These are phyloP conservation scores for Apiospora malaysiana DNA, from an alignment of 2,329 filamentous ascomycete genomes.

Conservation along the genomic window DNA sequence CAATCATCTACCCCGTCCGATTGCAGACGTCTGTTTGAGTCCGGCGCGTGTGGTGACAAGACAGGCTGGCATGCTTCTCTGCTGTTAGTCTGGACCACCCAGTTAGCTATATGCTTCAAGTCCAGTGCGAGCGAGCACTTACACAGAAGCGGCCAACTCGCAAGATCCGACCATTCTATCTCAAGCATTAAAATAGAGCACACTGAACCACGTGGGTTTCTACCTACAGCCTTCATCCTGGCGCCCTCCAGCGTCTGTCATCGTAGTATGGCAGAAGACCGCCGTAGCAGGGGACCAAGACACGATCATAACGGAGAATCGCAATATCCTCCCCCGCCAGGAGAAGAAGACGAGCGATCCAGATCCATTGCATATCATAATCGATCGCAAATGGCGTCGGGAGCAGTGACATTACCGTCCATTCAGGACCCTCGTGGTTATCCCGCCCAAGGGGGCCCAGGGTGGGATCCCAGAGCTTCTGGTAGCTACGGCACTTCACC, in stretches of 20 bases:
- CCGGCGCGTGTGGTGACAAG: neutral
- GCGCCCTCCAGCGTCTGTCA: conserved; percentile 38
- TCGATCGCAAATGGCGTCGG: conserved; percentile 48
- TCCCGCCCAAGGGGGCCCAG: conserved; percentile 30
- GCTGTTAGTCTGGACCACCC: neutral
- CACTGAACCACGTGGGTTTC: conserved; percentile 28
- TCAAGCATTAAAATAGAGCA: neutral
- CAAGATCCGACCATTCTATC: neutral
- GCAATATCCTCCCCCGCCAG: conserved; percentile 49
- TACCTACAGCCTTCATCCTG: conserved; percentile 33
- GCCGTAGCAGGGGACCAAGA: conserved; percentile 42
- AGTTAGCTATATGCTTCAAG: conserved; percentile 9
- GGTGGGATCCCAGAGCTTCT: conserved; percentile 39
- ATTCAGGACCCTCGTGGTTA: conserved; percentile 53
- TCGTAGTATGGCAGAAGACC: conserved; percentile 47
- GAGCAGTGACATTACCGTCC: conserved; percentile 53
- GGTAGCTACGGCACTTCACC: conserved; percentile 49
- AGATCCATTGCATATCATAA: conserved; percentile 38
- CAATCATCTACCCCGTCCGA: neutral
- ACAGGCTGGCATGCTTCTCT: neutral
- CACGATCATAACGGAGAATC: conserved; percentile 46
- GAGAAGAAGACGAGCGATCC: conserved; percentile 48
- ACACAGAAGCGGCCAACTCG: neutral
- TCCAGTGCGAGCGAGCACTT: conserved; percentile 9
- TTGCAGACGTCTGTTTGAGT: neutral